A percentile compares a stretch with the other conserved stretches of the same genome.
Evolutionary conservation across 176 grass and related monocot species (phyloP).

Genomic region (Echinochloa phyllopogon): DNA sequence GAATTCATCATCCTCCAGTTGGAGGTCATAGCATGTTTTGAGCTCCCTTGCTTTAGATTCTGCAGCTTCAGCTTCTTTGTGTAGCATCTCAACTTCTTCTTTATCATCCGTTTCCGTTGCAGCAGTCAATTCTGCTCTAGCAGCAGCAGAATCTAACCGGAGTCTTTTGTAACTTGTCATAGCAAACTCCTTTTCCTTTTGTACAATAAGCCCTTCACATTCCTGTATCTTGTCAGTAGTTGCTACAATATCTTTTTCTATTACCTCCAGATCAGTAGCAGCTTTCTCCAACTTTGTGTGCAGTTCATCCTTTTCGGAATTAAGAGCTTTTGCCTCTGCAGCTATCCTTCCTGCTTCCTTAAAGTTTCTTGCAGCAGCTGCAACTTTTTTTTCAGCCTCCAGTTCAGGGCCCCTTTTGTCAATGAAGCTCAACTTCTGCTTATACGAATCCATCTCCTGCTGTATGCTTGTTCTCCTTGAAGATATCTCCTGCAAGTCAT

Average conservation of each 20-base stretch:
- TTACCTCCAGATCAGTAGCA: conserved; percentile 57
- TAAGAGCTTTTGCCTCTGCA: conserved; percentile 81
- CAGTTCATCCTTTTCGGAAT: conserved; percentile 85
- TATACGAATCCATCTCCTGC: conserved; percentile 75
- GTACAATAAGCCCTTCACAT: conserved; percentile 73
- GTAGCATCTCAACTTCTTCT: conserved; percentile 71
- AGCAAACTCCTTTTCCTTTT: conserved; percentile 88
- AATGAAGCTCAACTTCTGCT: conserved; percentile 84
- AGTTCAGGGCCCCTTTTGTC: conserved; percentile 88
- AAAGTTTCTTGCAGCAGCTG: conserved; percentile 92
- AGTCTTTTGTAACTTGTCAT: conserved; percentile 83
- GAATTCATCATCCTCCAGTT: conserved; percentile 49
- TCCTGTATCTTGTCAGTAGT: conserved; percentile 74
- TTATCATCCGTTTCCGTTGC: conserved; percentile 73
- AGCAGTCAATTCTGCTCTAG: conserved; percentile 84
- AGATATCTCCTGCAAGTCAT: conserved; percentile 72
- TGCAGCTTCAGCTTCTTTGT: conserved; percentile 76
- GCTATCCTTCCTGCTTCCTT: conserved; percentile 92
- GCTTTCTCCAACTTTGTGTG: conserved; percentile 71
- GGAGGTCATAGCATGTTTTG: conserved; percentile 67
- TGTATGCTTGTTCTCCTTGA: conserved; percentile 74
- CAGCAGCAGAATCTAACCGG: conserved; percentile 66
- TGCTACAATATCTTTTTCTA: conserved; percentile 76
- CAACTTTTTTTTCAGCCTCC: conserved; percentile 97
- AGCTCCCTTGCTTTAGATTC: conserved; percentile 82